Evolutionary conservation across 163 green algal genomes (phyloP), one percentile per base, ranked within the genome.

Genomic region (Coccomyxa subellipsoidea): DNA sequence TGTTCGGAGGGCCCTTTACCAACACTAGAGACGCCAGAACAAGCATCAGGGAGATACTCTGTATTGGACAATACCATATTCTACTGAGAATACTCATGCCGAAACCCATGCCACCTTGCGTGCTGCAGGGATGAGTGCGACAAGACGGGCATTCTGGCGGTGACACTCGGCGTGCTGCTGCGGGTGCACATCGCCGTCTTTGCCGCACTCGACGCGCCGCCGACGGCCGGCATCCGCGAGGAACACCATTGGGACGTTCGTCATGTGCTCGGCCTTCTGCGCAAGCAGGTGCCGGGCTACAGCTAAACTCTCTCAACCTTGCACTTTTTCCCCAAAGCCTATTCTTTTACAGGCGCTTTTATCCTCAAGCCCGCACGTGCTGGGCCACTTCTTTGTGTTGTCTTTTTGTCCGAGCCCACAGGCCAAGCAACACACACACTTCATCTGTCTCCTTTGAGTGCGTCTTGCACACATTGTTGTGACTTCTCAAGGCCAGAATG

Each of bases 91-190:
- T 18, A 81, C 29, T 7, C 3, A 40, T 47, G 15, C 5, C 9
- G 53, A 40, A 34, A 47, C 7, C 53, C 7, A 8, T 25, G 35
- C 27, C n/a, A n/a, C n/a, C n/a, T n/a, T 77, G 27, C 40, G 4
- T 66, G n/a, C 29, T 80, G 39, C 84, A 93, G 91, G 79, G 92
- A 96, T 69, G 92, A 96, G 88, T 91, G 85, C 39, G 69, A 86
- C 0, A 78, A 90, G 39, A 77, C 83, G 35, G 92, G 92, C 82
- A 93, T 94, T 87, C 90, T 96, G 38, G 83, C 86, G 80, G 87
- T 84, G 10, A 85, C 85, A 18, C 81, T 89, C 66, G 82, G 82
- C 27, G 75, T 94, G 53, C 84, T 95, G 54, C 83, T 92, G 79
- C 39, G 78, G 3, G 79, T 93, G 31, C 92, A 96, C 40, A 69